Evolutionary conservation across 306 rosid species (phyloP), one percentile per base, ranked within the genome.

Genomic region (Pyrus pyrifolia): DNA sequence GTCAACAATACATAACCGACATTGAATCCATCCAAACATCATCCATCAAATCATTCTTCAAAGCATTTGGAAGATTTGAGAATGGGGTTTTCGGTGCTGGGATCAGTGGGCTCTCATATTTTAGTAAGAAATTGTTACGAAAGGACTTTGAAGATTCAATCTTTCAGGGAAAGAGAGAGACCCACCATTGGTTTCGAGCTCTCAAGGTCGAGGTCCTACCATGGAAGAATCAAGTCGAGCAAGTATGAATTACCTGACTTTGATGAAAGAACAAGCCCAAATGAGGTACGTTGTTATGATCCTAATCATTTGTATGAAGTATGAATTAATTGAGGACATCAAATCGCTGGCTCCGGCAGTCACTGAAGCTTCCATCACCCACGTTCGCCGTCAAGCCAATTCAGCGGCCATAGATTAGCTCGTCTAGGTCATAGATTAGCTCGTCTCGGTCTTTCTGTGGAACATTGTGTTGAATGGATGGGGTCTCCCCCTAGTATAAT

Each of bases 201-300:
- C 81, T 71, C 83, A 70, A 75, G 81, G 76, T 61, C 35, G n/a
- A 68, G 71, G 72, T 29, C 46, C 58, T 51, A 22, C 74, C 82
- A 82, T 33, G 73, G 80, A 53, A 72, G 73, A 55, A 58, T 70
- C 73, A 68, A 27, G 49, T 70, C 80, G 2, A 75, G 89, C 83
- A 88, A 87, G 82, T 86, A 76, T 64, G 91, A 86, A 45, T 62
- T 80, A 19, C 18, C 29, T 76, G 83, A 75, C 31, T 81, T 84
- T 53, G 88, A 89, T 65, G 90, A 91, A 85, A 88, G 97, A 85
- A 87, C 85, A n/a, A 88, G 98, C 88, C 89, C 92, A 42, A 65
- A 79, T 61, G 88, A 89, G 93, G 97, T 93, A 77, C 33, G 55
- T 19, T 21, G 19, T 64, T 75, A 27, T 58, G 73, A 51, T 45